phyloP scores from a whole-genome alignment of 1,139 yeast species.

The Suhomyces yuchorum region DNA sequence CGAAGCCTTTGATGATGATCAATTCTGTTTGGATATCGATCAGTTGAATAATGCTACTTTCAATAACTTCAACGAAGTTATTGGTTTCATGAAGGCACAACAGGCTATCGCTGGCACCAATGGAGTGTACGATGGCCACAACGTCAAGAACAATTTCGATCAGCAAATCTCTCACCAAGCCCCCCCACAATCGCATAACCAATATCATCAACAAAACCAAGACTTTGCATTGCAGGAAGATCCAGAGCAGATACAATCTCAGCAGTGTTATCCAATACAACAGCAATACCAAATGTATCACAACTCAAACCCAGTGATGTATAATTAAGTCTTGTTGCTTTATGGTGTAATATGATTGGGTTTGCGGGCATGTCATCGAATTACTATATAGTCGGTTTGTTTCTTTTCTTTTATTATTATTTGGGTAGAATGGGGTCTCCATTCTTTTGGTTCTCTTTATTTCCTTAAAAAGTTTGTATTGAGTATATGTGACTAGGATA shows the following conservation, averaged over 20 bases:
- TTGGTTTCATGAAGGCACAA: slow-evolving; percentile 19
- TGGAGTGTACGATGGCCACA: slow-evolving; percentile 5
- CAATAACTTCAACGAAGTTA: slow-evolving; percentile 25
- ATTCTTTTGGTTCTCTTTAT: slow-evolving; percentile 8
- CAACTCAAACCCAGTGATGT: slow-evolving; percentile 13
- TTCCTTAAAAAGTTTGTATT: slow-evolving; percentile 9
- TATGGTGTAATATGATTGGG: background rate
- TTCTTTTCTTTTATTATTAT: slow-evolving; percentile 7
- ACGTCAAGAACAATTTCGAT: slow-evolving; percentile 6
- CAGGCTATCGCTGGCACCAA: slow-evolving; percentile 10
- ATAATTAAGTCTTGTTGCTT: slow-evolving; percentile 4
- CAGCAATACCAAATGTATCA: slow-evolving; percentile 10
- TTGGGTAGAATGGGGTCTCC: slow-evolving; percentile 10
- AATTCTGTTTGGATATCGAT: slow-evolving; percentile 48
- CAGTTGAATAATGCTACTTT: slow-evolving; percentile 36
- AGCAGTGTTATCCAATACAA: slow-evolving; percentile 10
- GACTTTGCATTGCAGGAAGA: slow-evolving; percentile 5
- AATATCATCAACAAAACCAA: slow-evolving; percentile 2
- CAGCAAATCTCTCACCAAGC: slow-evolving; percentile 18
- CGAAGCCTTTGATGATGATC: slow-evolving; percentile 46
- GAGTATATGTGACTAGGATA: slow-evolving; percentile 6
- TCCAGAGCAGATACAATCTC: slow-evolving; percentile 10
- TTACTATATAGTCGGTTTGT: background rate
- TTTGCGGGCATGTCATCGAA: background rate
- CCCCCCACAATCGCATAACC: slow-evolving; percentile 1